phyloP scores from a whole-genome alignment of 2,329 filamentous ascomycete species.

The Coleophoma eucalyptorum region DNA sequence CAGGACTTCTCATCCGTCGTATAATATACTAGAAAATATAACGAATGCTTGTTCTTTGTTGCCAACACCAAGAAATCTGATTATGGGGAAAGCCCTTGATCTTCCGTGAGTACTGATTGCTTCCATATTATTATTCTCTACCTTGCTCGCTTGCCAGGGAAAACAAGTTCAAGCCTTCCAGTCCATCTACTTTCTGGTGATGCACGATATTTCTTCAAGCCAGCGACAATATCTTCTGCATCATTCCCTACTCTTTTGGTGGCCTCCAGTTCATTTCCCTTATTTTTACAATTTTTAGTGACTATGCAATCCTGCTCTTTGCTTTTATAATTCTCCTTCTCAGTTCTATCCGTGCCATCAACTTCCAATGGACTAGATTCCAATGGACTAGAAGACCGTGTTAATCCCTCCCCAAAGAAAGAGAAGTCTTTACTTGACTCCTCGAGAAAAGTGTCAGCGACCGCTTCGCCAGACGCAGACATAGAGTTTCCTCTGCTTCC shows the following conservation, averaged over 20 bases:
- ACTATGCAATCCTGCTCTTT: too few species aligned
- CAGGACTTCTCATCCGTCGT: too few species aligned
- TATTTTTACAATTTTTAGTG: too few species aligned
- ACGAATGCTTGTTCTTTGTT: too few species aligned
- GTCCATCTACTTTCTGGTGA: background rate
- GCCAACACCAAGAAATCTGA: too few species aligned
- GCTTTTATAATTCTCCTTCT: too few species aligned
- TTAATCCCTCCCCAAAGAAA: constrained; percentile 12
- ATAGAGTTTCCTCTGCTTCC: background rate
- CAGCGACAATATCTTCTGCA: background rate
- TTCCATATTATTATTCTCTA: background rate
- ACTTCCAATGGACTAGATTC: background rate
- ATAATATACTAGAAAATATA: too few species aligned
- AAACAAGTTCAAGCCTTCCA: background rate
- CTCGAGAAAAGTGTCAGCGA: constrained; percentile 18
- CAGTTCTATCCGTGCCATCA: too few species aligned
- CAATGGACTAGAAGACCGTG: background rate
- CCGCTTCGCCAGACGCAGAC: constrained; percentile 19
- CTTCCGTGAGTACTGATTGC: too few species aligned
- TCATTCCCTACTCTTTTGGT: background rate
- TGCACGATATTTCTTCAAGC: background rate
- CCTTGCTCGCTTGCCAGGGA: background rate
- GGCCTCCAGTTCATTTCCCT: background rate
- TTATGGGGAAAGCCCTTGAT: too few species aligned
- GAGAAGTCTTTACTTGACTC: constrained; percentile 19